A percentile compares a stretch with the other conserved stretches of the same genome.
Conservation (phyloP, 306 rosid species). For the Biancaea sappan region DNA sequence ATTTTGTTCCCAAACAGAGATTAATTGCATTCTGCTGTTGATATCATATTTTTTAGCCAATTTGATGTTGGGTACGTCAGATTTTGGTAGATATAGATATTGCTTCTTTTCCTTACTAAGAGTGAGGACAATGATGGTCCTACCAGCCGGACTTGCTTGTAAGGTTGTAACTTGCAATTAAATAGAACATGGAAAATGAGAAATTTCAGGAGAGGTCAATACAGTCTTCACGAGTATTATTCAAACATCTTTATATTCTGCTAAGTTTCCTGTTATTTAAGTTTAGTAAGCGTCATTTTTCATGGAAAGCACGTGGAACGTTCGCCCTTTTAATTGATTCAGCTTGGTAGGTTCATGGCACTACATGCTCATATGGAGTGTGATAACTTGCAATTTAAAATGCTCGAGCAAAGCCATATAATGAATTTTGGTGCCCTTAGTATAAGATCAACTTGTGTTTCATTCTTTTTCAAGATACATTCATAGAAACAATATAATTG, state of each 20-base stretch:
- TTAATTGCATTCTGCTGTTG: too few relatives aligned
- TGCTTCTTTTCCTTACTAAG: background rate
- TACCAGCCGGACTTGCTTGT: background rate
- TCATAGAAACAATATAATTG: too few relatives aligned
- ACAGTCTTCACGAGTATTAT: background rate
- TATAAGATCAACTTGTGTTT: too few relatives aligned
- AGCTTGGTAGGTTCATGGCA: too few relatives aligned
- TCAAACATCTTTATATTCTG: background rate
- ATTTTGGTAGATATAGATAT: background rate
- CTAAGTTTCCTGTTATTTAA: background rate
- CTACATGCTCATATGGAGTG: background rate
- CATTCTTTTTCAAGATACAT: too few relatives aligned
- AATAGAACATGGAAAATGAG: background rate
- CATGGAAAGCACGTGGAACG: background rate
- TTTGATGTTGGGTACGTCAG: background rate
- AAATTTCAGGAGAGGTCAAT: background rate
- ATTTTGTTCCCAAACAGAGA: too few relatives aligned
- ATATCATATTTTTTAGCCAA: too few relatives aligned
- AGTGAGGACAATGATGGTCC: background rate
- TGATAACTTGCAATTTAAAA: background rate
- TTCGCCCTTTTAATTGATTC: background rate
- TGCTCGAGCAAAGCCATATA: too few relatives aligned
- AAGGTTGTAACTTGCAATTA: background rate
- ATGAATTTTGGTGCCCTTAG: too few relatives aligned
- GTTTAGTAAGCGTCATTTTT: background rate